phyloP scores from a whole-genome alignment of 805 yeast genomes.

The Jamesozyma hellenica region DNA sequence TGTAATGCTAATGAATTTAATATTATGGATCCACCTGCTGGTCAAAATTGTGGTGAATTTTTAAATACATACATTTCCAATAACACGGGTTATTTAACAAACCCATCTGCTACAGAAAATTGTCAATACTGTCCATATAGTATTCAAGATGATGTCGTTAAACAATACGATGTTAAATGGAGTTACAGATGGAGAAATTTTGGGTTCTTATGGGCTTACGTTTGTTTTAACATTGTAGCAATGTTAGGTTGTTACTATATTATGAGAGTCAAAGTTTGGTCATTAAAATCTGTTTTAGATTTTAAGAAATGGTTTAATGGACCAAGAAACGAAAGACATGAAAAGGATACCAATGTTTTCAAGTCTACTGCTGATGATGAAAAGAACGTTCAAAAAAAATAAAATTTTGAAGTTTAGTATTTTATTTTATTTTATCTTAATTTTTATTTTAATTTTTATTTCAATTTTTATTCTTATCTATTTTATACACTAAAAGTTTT shows the following conservation, averaged over 20 bases:
- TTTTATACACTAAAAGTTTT: too few species aligned
- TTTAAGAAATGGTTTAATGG: conserved; percentile 34
- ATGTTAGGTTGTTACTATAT: conserved; percentile 32
- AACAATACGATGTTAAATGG: conserved; percentile 31
- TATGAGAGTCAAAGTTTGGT: conserved; percentile 33
- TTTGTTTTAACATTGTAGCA: conserved; percentile 32
- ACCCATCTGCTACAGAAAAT: conserved; percentile 35
- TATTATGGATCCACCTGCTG: conserved; percentile 34
- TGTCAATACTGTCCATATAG: conserved; percentile 55
- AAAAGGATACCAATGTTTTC: conserved; percentile 37
- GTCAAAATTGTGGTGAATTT: conserved; percentile 42
- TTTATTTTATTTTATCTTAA: not conserved
- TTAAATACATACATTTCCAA: conserved; percentile 28
- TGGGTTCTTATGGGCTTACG: conserved; percentile 44
- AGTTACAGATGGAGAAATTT: conserved; percentile 56
- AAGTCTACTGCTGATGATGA: conserved; percentile 33
- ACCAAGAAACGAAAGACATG: conserved; percentile 39
- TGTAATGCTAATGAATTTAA: conserved; percentile 33
- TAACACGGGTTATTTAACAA: conserved; percentile 37
- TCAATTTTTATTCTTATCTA: not conserved
- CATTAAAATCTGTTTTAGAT: conserved; percentile 27
- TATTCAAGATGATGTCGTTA: conserved; percentile 51
- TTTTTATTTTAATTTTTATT: not conserved
- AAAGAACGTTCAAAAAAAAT: conserved; percentile 20
- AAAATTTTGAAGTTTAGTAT: not conserved